Evolutionary conservation across 805 yeast species (phyloP), one percentile per base, ranked within the genome.

Genomic region (Torulaspora quercuum): DNA sequence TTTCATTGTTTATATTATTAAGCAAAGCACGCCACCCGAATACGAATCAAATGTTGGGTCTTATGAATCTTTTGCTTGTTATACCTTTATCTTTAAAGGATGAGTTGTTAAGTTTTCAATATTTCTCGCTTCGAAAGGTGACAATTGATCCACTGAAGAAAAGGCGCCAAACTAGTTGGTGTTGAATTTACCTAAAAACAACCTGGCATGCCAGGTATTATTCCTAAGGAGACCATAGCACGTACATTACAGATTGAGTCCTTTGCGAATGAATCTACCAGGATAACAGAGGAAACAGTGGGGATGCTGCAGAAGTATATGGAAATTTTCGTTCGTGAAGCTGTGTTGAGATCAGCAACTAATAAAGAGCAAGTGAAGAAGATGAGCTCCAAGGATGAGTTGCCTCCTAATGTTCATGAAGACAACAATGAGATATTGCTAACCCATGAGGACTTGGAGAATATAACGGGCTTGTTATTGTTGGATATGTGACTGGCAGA

Each of bases 301-400:
- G 19, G 37, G 0, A 40, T 42, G 25, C 25, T 57, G 9, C 55
- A 55, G 28, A 44, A 44, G 18, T 59, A 58, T 30, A 40, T 58
- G 35, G 56, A 53, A 25, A 13, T 52, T 7, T 56, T 58, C 28
- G 48, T 56, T 10, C 42, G 56, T 20, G 64, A 59, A 40, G 57
- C 59, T 2, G 51, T 52, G 8, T 36, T 52, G 13, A 41, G 65
- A 35, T 53, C 62, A 3, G 18, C 49, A 5, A 61, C 57, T 25
- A 51, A 52, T 35, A 49, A 45, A 29, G 46, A 42, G n/a, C 38
- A 39, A 12, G 13, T 21, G 11, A 26, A 39, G 20, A 24, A 29
- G 24, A 41, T 29, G 24, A 16, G 28, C 10, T 17, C 27, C 4
- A 18, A 18, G 16, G 12, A 21, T 12, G 29, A 30, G 6, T 25